These are phyloP conservation scores for Stagonosporopsis vannaccii DNA, from an alignment of 2,329 filamentous ascomycete species.

Conservation along the genomic window DNA sequence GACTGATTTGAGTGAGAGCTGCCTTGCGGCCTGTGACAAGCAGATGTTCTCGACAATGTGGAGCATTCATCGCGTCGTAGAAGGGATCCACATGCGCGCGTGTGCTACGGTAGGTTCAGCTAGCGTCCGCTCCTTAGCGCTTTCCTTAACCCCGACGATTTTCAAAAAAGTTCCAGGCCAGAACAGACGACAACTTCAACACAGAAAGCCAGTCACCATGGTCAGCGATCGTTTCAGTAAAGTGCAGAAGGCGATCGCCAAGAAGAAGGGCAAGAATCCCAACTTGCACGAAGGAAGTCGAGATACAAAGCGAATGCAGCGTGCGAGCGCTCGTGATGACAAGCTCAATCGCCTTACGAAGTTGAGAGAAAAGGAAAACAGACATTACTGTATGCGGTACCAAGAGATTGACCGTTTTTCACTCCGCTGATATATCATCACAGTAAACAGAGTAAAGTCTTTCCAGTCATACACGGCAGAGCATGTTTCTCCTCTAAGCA, in stretches of 20 bases:
- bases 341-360: constrained; percentile 76
- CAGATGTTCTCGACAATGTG: constrained; percentile 23
- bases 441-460: constrained; percentile 72
- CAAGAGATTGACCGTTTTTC: no score
- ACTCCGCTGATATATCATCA: not conserved
- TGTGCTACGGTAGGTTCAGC: constrained; percentile 20
- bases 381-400: constrained; percentile 68
- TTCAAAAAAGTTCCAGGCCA: constrained; percentile 36
- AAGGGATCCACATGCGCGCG: constrained; percentile 27
- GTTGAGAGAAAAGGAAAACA: constrained; percentile 76
- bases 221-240: constrained; percentile 73
- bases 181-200: constrained; percentile 15
- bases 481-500: constrained; percentile 55
- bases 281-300: constrained; percentile 87
- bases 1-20: constrained; percentile 1
- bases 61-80: constrained; percentile 29
- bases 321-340: constrained; percentile 81
- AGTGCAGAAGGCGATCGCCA: constrained; percentile 85
- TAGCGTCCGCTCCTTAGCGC: constrained; percentile 24
- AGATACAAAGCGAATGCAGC: constrained; percentile 81
- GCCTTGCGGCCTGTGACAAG: constrained; percentile 18
- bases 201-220: constrained; percentile 32
- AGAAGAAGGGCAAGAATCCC: constrained; percentile 80
- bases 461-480: constrained; percentile 72
- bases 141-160: constrained; percentile 24